These are phyloP conservation scores for Daldinia grandis DNA, from an alignment of 495 filamentous ascomycete genomes.

Conservation along the genomic window DNA sequence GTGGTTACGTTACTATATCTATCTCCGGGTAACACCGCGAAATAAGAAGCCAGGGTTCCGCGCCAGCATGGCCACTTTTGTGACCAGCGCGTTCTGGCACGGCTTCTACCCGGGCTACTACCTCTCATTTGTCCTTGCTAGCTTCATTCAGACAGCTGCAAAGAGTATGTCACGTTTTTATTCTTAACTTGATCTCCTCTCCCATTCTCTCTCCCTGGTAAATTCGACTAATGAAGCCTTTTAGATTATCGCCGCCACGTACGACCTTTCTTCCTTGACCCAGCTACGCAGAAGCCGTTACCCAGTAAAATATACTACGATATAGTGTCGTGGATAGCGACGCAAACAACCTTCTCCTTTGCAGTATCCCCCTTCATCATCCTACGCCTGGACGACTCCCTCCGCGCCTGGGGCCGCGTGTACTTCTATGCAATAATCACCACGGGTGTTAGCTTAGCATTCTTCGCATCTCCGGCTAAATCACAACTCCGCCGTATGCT, in stretches of 20 bases:
- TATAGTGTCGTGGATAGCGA: constrained; percentile 76
- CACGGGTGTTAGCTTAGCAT: constrained; percentile 67
- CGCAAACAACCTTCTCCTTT: constrained; percentile 86
- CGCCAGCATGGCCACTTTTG: constrained; percentile 92
- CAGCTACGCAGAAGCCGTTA: constrained; percentile 68
- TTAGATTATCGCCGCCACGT: constrained; percentile 86
- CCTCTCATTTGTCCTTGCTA: constrained; percentile 84
- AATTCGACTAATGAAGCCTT: constrained; percentile 13
- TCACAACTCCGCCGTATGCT: constrained; percentile 64
- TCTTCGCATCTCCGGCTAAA: constrained; percentile 84
- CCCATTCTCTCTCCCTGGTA: neutral
- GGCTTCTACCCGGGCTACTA: constrained; percentile 98
- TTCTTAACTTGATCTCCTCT: neutral
- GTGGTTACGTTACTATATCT: constrained; percentile 96
- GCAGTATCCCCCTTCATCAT: constrained; percentile 83
- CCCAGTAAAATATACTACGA: constrained; percentile 88
- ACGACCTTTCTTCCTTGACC: constrained; percentile 91
- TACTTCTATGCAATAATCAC: constrained; percentile 86
- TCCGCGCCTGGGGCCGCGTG: constrained; percentile 81
- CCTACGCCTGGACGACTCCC: constrained; percentile 70
- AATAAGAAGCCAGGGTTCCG: constrained; percentile 97
- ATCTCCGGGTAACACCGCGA: constrained; percentile 91
- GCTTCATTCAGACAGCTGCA: constrained; percentile 89
- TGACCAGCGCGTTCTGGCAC: constrained; percentile 95
- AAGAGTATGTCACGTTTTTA: constrained; percentile 73